Percentiles rank a stretch among this genome's conserved stretches.
phyloP scores from a whole-genome alignment of 345 rosid genomes.

The Eutrema heterophyllum region DNA sequence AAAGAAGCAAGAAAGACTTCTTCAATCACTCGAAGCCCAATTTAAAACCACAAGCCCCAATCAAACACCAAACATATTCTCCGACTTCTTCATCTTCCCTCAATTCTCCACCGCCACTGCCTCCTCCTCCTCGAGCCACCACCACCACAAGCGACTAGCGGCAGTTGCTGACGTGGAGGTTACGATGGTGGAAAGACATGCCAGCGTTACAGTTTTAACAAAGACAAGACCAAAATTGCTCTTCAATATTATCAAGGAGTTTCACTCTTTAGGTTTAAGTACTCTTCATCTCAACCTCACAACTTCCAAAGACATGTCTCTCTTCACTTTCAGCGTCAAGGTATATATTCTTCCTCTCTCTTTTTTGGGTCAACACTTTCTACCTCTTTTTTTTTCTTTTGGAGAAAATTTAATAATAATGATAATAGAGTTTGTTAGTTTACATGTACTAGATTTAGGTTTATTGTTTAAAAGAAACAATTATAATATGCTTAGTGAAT shows the following conservation, averaged over 20 bases:
- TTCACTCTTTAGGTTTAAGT: slow-evolving; percentile 41
- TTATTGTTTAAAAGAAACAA: background rate
- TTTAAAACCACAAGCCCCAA: slow-evolving; percentile 16
- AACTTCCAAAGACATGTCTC: slow-evolving; percentile 38
- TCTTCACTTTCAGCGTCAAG: slow-evolving; percentile 57
- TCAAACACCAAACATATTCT: slow-evolving; percentile 25
- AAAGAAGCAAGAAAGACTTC: slow-evolving; percentile 64
- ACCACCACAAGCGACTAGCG: slow-evolving; percentile 11
- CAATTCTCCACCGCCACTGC: slow-evolving; percentile 38
- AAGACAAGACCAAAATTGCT: slow-evolving; percentile 47
- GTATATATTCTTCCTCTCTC: slow-evolving; percentile 17
- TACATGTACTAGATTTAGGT: background rate
- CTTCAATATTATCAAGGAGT: slow-evolving; percentile 44
- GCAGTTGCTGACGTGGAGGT: slow-evolving; percentile 57
- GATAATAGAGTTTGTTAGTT: background rate
- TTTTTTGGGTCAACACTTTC: slow-evolving; percentile 1
- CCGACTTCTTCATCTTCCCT: slow-evolving; percentile 51
- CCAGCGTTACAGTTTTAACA: slow-evolving; percentile 52
- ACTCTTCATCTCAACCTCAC: slow-evolving; percentile 60
- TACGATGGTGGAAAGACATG: slow-evolving; percentile 51
- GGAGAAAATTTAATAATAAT: background rate
- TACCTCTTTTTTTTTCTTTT: background rate
- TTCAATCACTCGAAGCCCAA: slow-evolving; percentile 46
- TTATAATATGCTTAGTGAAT: background rate
- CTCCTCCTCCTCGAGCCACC: background rate